Conservation (phyloP, 305 asterid genomes). For the Fraxinus platypoda region DNA sequence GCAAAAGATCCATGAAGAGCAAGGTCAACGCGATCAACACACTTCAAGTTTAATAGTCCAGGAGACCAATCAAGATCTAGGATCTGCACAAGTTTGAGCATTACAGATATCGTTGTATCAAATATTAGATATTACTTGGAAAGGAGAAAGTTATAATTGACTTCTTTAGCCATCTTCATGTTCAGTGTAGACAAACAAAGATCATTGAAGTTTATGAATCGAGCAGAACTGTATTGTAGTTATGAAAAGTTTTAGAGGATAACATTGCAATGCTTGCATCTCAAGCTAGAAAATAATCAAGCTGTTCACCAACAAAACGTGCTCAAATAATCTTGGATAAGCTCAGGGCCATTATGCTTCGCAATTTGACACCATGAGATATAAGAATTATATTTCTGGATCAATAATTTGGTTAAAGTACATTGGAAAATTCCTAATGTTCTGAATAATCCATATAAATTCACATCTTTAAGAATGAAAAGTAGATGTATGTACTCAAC, state of each 20-base stretch:
- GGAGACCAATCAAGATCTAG: slow-evolving; percentile 96
- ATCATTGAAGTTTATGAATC: neutral
- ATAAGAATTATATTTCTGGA: neutral
- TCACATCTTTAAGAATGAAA: neutral
- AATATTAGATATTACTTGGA: slow-evolving; percentile 9
- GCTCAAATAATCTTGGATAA: slow-evolving; percentile 15
- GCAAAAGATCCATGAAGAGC: slow-evolving; percentile 87
- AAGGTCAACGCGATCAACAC: slow-evolving; percentile 80
- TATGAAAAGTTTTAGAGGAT: neutral
- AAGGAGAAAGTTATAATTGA: neutral
- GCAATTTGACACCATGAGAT: neutral
- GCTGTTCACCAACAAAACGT: slow-evolving; percentile 5
- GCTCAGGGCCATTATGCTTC: slow-evolving; percentile 7
- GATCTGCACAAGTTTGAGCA: slow-evolving; percentile 56
- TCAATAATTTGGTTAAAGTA: neutral
- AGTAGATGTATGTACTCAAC: neutral
- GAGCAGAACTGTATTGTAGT: neutral
- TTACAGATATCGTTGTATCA: neutral
- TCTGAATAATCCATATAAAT: neutral
- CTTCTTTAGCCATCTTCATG: neutral
- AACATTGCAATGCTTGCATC: neutral
- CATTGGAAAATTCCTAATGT: neutral
- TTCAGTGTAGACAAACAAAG: neutral
- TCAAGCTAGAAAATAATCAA: slow-evolving; percentile 18
- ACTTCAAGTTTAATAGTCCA: slow-evolving; percentile 73